These are phyloP conservation scores for Pseudonitzschia multistriata DNA, from an alignment of 108 stramenopile genomes.

Conservation along the genomic window DNA sequence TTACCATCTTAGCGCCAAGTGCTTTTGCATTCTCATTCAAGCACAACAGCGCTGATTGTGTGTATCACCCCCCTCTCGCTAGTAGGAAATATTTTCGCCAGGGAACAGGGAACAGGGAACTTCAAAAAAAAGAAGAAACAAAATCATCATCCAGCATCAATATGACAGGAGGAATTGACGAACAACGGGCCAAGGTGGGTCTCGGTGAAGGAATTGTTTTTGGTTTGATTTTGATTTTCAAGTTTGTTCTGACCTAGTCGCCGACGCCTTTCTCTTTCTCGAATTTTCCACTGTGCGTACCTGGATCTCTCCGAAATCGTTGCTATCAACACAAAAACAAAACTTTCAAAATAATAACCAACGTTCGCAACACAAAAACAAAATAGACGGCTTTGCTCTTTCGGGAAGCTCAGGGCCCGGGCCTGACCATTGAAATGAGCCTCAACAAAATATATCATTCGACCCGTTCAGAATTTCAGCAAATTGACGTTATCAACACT, in stretches of 20 bases:
- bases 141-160: not conserved
- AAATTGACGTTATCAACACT: conserved; percentile 44
- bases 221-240: not conserved
- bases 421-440: conserved; percentile 50
- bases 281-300: not conserved
- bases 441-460: conserved; percentile 45
- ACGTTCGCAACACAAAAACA: conserved; percentile 4
- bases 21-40: too few species aligned
- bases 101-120: not conserved
- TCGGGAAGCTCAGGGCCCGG: conserved; percentile 54
- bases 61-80: not conserved
- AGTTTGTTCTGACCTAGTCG: too few species aligned
- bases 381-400: conserved; percentile 48
- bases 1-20: too few species aligned
- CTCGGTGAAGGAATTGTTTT: not conserved
- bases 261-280: too few species aligned
- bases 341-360: not conserved
- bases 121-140: not conserved
- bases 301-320: not conserved
- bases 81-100: not conserved
- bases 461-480: conserved; percentile 41
- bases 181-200: conserved; percentile 10
- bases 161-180: conserved; percentile 7
- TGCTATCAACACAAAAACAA: not conserved
- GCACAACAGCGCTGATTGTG: too few species aligned